A percentile compares a stretch with the other conserved stretches of the same genome.
These are phyloP conservation scores for Dipodascus albidus DNA, from an alignment of 805 yeast genomes.

Conservation along the genomic window DNA sequence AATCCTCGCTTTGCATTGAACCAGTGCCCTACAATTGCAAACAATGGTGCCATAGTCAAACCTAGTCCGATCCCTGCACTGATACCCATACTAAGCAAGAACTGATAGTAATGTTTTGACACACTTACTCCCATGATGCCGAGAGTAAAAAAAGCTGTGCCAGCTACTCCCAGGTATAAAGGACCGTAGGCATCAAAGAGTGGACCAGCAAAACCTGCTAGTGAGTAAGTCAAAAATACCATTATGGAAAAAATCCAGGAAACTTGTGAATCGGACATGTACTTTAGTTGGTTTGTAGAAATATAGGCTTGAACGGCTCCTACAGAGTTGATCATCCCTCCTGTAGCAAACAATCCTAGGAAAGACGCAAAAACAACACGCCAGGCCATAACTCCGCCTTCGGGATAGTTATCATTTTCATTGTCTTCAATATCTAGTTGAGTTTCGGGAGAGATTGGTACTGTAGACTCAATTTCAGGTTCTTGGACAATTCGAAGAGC, in stretches of 20 bases:
- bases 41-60: slow-evolving; percentile 45
- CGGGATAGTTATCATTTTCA: slow-evolving; percentile 27
- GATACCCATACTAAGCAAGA: slow-evolving; percentile 47
- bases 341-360: slow-evolving; percentile 40
- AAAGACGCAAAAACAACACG: slow-evolving; percentile 46
- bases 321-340: slow-evolving; percentile 46
- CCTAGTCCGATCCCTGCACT: slow-evolving; percentile 50
- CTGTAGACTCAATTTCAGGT: no score
- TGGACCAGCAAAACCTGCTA: slow-evolving; percentile 43
- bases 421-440: not conserved
- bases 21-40: slow-evolving; percentile 58
- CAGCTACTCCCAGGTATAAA: slow-evolving; percentile 30
- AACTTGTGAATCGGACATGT: slow-evolving; percentile 35
- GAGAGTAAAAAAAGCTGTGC: slow-evolving; percentile 35
- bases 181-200: slow-evolving; percentile 56
- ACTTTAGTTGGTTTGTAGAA: slow-evolving; percentile 39
- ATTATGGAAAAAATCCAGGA: slow-evolving; percentile 59
- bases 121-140: slow-evolving; percentile 49
- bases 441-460: no score
- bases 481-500: no score
- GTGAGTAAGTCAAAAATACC: slow-evolving; percentile 36
- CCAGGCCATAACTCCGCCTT: slow-evolving; percentile 51
- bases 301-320: slow-evolving; percentile 57
- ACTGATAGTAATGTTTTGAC: slow-evolving; percentile 44
- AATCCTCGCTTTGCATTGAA: slow-evolving; percentile 47